Base-by-base conservation (phyloP, 2,329 filamentous ascomycete genomes). In the Massarina eburnea region DNA sequence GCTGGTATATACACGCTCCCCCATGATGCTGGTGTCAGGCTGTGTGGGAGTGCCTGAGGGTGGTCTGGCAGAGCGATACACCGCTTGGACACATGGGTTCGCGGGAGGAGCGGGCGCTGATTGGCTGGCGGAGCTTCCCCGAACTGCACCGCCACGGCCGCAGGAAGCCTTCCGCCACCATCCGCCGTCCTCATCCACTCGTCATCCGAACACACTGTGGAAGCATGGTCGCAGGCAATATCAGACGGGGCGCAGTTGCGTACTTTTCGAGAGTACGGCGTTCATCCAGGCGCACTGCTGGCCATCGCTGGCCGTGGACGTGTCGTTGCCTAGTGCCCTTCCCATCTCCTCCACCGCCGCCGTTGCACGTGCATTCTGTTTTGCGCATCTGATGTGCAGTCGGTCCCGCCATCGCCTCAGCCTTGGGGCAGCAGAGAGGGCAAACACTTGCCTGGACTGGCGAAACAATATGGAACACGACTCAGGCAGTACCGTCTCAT, bases 391-490 rank as follows among this genome's bases (percentile, higher is more conserved):
- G 32, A 34, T 37, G 38, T 36, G 43, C 43, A 40, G 20, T 21
- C 36, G 22, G 27, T 40, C 14, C 27, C 44, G 8, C 21, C 30
- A 38, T 19, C n/a, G 27, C 39, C 41, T 36, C 47, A 46, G 48
- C 48, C 45, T 44, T 34, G 35, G 20, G 26, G 32, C 12, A 8
- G 18, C 21, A 34, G 15, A 46, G 41, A 30, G 27, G 36, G 32
- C 34, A 36, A 33, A 38, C 43, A 37, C 46, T 30, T 55, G 57
- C 53, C 52, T 57, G 48, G 49, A 18, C 38, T 37, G 20, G 41
- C 57, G 62, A 64, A 66, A 65, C 62, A 51, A 45, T 35, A 51
- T 63, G 54, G 43, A 53, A 61, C 57, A 55, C 45, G 18, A 44
- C 43, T 45, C 41, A 46, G 46, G 27, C 27, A 26, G 27, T 30